Conservation (phyloP, 257 asterid genomes). For the Solanum chiquidenum region DNA sequence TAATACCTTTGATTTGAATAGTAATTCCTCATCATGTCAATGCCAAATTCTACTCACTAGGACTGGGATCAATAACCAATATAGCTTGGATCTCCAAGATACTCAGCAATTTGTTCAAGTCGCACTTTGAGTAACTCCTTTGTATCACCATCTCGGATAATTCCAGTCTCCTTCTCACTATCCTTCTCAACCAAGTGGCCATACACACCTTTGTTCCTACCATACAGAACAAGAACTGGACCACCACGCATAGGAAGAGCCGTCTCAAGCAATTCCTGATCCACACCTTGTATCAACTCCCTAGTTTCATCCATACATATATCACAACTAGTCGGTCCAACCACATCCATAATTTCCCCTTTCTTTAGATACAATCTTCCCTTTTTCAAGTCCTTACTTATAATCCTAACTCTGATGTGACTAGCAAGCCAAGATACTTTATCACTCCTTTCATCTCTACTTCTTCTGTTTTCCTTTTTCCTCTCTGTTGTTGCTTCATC, state of each 20-base stretch:
- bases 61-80: conserved; percentile 44
- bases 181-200: conserved; percentile 73
- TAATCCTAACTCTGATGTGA: conserved; percentile 66
- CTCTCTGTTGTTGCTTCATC: neutral
- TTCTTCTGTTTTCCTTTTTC: conserved; percentile 5
- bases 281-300: conserved; percentile 72
- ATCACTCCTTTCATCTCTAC: conserved; percentile 5
- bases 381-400: conserved; percentile 51
- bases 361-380: conserved; percentile 65
- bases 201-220: conserved; percentile 69
- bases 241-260: conserved; percentile 82
- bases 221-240: conserved; percentile 55
- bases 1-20: neutral
- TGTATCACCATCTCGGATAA: conserved; percentile 64
- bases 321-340: conserved; percentile 63
- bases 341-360: conserved; percentile 73
- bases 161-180: conserved; percentile 54
- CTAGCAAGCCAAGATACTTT: conserved; percentile 57
- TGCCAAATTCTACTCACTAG: neutral
- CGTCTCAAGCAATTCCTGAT: conserved; percentile 64
- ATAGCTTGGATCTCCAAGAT: conserved; percentile 72
- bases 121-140: conserved; percentile 53
- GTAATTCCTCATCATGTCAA: neutral
- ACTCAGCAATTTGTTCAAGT: conserved; percentile 92
- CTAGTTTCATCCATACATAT: conserved; percentile 52